Base-by-base conservation (phyloP, 179 eudicot genomes). In the Amaranthus tricolor region DNA sequence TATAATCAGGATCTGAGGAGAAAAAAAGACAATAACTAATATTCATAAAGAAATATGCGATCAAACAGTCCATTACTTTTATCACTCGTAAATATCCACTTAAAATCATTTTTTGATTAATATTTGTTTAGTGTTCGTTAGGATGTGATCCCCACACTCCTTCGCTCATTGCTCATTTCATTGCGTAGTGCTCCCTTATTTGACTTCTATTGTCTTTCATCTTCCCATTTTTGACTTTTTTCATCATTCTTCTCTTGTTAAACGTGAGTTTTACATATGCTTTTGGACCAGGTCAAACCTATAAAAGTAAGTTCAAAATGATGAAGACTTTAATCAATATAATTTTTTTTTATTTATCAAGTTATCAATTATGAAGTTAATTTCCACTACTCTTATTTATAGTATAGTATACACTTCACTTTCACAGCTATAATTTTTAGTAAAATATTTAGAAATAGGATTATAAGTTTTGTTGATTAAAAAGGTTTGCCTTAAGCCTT, bases 101-200 rank as follows among this genome's bases (percentile, higher is more conserved):
- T 44, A 24, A 44, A 68, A 14, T 20, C 15, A 24, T 53, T 3
- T 53, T 53, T 53, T 24, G 5, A 45, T 49, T 15, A 31, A 11
- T 43, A 20, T 10, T 68, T 68, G 14, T 68, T 24, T 68, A 52
- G 49, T 53, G 49, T 68, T 68, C 52, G 72, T 68, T 68, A 24
- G 20, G 57, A 68, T 68, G 71, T 43, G 57, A 49, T 51, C 71
- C 71, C 70, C 71, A 68, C 71, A 68, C 44, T 20, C 57, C 14
- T 51, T 50, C 44, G 19, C 54, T 49, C 55, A 19, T 50, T 68
- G 57, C 57, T 21, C 54, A 21, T 0, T 50, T 40, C 50, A 9
- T 51, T 20, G 53, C 20, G 14, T 6, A 53, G 72, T 53, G 49
- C 14, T 21, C 54, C 31, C 13, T 24, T 5, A 7, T 21, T 21